These are phyloP conservation scores for Ceriops decandra DNA, from an alignment of 345 rosid genomes.

Conservation along the genomic window DNA sequence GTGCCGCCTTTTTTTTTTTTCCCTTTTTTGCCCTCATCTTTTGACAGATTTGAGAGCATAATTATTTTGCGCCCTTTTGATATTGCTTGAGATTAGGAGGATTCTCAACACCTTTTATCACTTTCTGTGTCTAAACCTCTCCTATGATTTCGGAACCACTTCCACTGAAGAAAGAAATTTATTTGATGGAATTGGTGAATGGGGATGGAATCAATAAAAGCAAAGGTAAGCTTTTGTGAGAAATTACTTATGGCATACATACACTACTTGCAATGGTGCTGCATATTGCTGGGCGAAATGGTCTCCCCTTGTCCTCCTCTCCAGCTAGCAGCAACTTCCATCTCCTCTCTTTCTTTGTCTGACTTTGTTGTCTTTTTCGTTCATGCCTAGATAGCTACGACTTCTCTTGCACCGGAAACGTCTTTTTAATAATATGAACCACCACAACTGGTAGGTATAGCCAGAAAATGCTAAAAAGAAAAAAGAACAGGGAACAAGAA, in stretches of 20 bases:
- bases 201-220: slow-evolving; percentile 36
- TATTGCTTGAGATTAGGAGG: background rate
- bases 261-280: slow-evolving; percentile 7
- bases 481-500: no score
- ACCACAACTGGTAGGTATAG: no score
- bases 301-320: background rate
- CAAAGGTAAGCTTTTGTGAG: slow-evolving; percentile 12
- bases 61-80: slow-evolving; percentile 20
- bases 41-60: slow-evolving; percentile 19
- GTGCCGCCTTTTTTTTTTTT: slow-evolving; percentile 26
- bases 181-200: slow-evolving; percentile 29
- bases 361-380: background rate
- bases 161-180: slow-evolving; percentile 28
- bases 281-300: background rate
- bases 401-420: no score
- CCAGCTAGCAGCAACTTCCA: background rate
- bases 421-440: no score
- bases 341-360: background rate
- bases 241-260: slow-evolving; percentile 23
- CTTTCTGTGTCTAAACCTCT: background rate
- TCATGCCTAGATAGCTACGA: no score
- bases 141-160: slow-evolving; percentile 8
- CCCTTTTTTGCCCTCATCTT: background rate
- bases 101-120: background rate
- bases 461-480: no score